Base-by-base conservation (phyloP, 441 rosid species). In the Erysimum cheiri region DNA sequence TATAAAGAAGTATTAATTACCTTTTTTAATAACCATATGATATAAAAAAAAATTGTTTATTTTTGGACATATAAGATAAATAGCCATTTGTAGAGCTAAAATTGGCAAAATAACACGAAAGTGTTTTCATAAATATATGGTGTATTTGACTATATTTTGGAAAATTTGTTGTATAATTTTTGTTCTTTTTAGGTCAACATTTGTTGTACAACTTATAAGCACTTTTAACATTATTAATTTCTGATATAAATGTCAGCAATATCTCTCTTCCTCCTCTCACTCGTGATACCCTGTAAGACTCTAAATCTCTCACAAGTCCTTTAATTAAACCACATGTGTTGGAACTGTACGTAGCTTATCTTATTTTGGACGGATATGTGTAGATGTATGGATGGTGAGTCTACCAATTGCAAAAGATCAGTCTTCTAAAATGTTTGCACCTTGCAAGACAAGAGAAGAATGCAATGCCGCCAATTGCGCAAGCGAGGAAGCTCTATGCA, bases 401-500 rank as follows among this genome's bases (percentile, higher is more conserved):
- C 4, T 50, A 36, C 49, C 39, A 40, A 52, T 50, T 49, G n/a
- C 50, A 53, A 15, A 15, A 14, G 26, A 37, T 65, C 60, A 5
- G 48, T 36, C 47, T 50, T 2, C 33, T 26, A 2, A 39, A 24
- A 40, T 12, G 9, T 66, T 66, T 66, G 8, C 49, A 31, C 61
- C 61, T 40, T 66, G 61, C 29, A 53, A 28, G 61, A 40, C 11
- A 12, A 7, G 13, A 40, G 52, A 66, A 29, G 41, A 66, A 53
- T 66, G 70, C 28, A 48, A 53, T 26, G 50, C 60, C 28, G 8
- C 50, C 50, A 66, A 66, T 39, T 53, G 70, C 3, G 60, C 31
- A 53, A 39, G 70, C 29, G 14, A 29, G 13, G 17, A 37, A 52
- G 60, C 70, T 39, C 50, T 53, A 39, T 39, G 70, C 52, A 29